These are phyloP conservation scores for Xylaria intraflava DNA, from an alignment of 495 filamentous ascomycete genomes.

Conservation along the genomic window DNA sequence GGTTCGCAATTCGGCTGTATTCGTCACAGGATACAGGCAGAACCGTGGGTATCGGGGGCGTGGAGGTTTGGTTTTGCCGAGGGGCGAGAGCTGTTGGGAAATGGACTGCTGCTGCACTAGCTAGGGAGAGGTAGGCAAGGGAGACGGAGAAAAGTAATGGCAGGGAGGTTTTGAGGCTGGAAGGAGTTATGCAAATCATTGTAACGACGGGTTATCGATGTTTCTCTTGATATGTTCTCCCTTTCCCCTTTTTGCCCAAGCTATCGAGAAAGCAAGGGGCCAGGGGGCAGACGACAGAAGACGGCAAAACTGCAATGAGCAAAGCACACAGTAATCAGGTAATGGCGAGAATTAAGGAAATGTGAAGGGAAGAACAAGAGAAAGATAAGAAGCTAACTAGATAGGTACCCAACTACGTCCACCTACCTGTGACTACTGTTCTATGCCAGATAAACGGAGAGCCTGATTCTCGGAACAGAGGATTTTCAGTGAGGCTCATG, in stretches of 20 bases:
- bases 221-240: not conserved
- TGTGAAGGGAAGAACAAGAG: too few species aligned
- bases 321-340: too few species aligned
- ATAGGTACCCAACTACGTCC: not conserved
- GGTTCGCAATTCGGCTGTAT: slow-evolving; percentile 23
- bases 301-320: too few species aligned
- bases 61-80: slow-evolving; percentile 3
- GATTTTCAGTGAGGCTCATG: not conserved
- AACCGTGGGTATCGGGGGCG: not conserved
- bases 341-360: too few species aligned
- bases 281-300: too few species aligned
- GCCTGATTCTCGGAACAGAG: not conserved
- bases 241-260: not conserved
- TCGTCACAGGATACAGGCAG: slow-evolving; percentile 16
- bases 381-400: too few species aligned
- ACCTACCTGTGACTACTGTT: not conserved
- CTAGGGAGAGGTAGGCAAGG: not conserved
- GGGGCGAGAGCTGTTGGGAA: slow-evolving; percentile 1
- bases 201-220: not conserved
- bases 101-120: slow-evolving; percentile 4
- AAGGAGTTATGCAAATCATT: not conserved
- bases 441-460: not conserved
- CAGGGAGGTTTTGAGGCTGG: slow-evolving; percentile 1
- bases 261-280: too few species aligned
- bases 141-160: slow-evolving; percentile 1